Percentiles rank a stretch among this genome's conserved stretches.
Evolutionary conservation across 163 green algal genomes (phyloP).

Genomic region (Chlorella variabilis): DNA sequence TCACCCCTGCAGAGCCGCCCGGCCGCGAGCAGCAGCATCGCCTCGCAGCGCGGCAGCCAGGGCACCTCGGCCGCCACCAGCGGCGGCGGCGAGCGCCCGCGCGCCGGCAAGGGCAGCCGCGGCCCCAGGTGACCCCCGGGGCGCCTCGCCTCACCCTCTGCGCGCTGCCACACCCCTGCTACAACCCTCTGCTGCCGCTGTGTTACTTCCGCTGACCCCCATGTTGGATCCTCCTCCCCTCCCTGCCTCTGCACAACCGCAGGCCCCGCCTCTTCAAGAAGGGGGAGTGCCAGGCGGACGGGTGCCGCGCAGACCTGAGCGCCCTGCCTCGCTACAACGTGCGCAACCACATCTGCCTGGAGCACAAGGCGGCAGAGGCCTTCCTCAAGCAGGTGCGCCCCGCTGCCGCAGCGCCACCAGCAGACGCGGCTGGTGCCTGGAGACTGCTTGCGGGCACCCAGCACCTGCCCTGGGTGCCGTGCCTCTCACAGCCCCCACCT

Average conservation of each 20-base stretch:
- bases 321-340: constrained; percentile 29
- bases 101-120: constrained; percentile 24
- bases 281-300: constrained; percentile 45
- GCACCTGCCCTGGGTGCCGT: not conserved
- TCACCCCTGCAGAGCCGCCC: not conserved
- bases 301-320: constrained; percentile 27
- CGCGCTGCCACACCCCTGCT: no score
- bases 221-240: no score
- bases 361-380: constrained; percentile 32
- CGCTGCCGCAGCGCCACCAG: not conserved
- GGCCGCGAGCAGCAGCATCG: not conserved
- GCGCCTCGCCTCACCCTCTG: no score
- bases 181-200: no score
- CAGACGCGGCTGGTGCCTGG: not conserved
- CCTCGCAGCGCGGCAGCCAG: no score
- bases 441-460: not conserved
- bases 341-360: constrained; percentile 30
- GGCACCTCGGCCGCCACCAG: not conserved
- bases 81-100: not conserved
- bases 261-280: constrained; percentile 45
- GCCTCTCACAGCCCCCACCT: not conserved
- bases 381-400: constrained; percentile 23
- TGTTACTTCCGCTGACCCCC: no score
- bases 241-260: no score
- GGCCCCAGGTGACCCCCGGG: constrained; percentile 31